These are phyloP conservation scores for Ormosia emarginata DNA, from an alignment of 306 rosid species.

Conservation along the genomic window DNA sequence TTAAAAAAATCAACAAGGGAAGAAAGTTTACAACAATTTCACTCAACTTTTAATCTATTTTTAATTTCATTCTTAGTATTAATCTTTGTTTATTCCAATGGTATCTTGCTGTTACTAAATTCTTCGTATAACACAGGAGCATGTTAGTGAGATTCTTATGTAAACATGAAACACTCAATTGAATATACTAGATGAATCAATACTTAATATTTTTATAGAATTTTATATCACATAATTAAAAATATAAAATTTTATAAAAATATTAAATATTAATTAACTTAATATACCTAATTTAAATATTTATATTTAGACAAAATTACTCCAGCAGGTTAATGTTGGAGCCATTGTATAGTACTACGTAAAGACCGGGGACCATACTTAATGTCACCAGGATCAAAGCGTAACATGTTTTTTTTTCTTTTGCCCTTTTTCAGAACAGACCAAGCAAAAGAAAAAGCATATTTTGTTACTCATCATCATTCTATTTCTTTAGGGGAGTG, in stretches of 20 bases:
- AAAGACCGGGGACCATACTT: background rate
- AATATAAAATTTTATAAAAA: too few species aligned
- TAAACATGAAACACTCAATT: too few species aligned
- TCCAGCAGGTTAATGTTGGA: background rate
- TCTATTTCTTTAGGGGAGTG: conserved; percentile 32
- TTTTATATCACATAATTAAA: too few species aligned
- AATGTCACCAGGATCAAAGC: conserved; percentile 21
- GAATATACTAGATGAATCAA: too few species aligned
- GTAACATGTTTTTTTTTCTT: conserved; percentile 1
- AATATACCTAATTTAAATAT: too few species aligned
- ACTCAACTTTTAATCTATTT: background rate
- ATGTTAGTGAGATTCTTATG: too few species aligned
- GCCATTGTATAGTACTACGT: background rate
- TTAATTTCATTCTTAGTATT: background rate
- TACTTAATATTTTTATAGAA: too few species aligned
- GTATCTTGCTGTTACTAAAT: background rate
- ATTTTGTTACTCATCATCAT: conserved; percentile 31
- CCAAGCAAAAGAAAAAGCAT: conserved; percentile 37
- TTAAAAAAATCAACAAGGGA: background rate
- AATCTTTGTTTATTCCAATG: background rate
- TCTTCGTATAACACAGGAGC: background rate
- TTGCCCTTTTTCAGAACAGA: conserved; percentile 17
- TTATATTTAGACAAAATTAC: too few species aligned
- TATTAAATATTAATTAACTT: too few species aligned
- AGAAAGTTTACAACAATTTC: background rate